phyloP scores from a whole-genome alignment of 2,329 filamentous ascomycete genomes.

The Ambrosiella beaveri region DNA sequence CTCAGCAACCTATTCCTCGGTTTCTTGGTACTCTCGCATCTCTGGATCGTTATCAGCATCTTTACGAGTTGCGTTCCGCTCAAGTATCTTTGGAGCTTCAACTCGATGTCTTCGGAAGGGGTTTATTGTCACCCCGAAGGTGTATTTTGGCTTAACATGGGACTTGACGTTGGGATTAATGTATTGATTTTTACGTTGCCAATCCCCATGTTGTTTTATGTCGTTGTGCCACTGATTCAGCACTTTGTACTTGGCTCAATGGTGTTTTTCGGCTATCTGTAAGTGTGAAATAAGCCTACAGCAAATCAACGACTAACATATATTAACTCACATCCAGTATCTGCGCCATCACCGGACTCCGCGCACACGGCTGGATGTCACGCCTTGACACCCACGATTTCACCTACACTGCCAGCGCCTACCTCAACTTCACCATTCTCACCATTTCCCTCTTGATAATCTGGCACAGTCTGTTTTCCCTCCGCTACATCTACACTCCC shows the following conservation, averaged over 20 bases:
- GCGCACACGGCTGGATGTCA: conserved; percentile 12
- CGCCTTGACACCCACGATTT: conserved; percentile 6
- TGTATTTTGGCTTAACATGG: conserved; percentile 18
- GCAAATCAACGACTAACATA: background rate
- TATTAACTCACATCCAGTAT: conserved; percentile 17
- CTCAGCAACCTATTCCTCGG: conserved; percentile 14
- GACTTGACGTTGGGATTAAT: conserved; percentile 18
- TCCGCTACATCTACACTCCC: conserved; percentile 9
- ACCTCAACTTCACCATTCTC: conserved; percentile 11
- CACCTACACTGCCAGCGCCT: conserved; percentile 9
- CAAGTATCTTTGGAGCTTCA: conserved; percentile 13
- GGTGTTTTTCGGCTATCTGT: conserved; percentile 17
- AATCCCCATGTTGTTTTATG: conserved; percentile 17
- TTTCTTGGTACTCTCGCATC: conserved; percentile 14
- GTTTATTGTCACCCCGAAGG: conserved; percentile 11
- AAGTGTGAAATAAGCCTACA: conserved; percentile 5
- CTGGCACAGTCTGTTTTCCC: conserved; percentile 5
- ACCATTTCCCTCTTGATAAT: conserved; percentile 9
- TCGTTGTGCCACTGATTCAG: conserved; percentile 16
- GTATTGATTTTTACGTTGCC: conserved; percentile 18
- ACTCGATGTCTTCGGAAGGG: background rate
- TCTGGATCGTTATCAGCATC: conserved; percentile 16
- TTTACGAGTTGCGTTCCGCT: conserved; percentile 16
- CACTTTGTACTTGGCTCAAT: conserved; percentile 17
- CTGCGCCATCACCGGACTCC: conserved; percentile 21